These are phyloP conservation scores for Tulasnella sp. DNA, from an alignment of 768 basidiomycete species.

Conservation along the genomic window DNA sequence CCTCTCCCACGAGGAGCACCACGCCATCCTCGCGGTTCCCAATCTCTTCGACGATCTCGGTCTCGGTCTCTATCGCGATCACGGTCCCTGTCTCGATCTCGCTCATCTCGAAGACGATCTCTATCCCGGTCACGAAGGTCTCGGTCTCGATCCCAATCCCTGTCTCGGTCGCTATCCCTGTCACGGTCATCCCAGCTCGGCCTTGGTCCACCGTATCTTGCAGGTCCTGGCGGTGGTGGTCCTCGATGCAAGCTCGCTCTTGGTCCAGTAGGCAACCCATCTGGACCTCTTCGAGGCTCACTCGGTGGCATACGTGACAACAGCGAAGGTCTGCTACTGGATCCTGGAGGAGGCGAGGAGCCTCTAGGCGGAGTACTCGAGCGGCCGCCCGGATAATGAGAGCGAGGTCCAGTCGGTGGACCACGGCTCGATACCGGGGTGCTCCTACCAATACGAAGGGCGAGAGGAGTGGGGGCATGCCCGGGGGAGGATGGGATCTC, in stretches of 20 bases:
- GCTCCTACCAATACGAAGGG: slow-evolving; percentile 11
- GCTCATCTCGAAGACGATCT: neutral
- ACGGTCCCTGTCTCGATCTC: neutral
- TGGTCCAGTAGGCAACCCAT: neutral
- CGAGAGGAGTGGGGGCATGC: slow-evolving; percentile 7
- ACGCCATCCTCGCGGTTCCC: neutral
- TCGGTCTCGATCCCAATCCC: neutral
- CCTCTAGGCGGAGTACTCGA: neutral
- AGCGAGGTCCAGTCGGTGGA: slow-evolving; percentile 13
- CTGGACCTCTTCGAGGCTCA: neutral
- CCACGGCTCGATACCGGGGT: neutral
- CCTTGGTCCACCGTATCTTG: neutral
- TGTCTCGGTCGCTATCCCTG: neutral
- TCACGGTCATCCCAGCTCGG: neutral
- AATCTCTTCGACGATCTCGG: neutral
- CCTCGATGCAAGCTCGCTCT: neutral
- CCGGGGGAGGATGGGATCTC: slow-evolving; percentile 24
- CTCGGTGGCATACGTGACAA: slow-evolving; percentile 16
- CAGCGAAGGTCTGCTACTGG: slow-evolving; percentile 1
- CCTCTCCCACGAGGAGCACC: too few relatives aligned
- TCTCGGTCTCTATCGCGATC: neutral
- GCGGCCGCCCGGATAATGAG: neutral
- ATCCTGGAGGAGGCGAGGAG: neutral
- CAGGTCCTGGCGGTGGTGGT: neutral
- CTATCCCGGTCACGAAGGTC: neutral